A percentile compares a stretch with the other conserved stretches of the same genome.
Evolutionary conservation across 116 monocot species (phyloP).

Genomic region (Trichopus zeylanicus): DNA sequence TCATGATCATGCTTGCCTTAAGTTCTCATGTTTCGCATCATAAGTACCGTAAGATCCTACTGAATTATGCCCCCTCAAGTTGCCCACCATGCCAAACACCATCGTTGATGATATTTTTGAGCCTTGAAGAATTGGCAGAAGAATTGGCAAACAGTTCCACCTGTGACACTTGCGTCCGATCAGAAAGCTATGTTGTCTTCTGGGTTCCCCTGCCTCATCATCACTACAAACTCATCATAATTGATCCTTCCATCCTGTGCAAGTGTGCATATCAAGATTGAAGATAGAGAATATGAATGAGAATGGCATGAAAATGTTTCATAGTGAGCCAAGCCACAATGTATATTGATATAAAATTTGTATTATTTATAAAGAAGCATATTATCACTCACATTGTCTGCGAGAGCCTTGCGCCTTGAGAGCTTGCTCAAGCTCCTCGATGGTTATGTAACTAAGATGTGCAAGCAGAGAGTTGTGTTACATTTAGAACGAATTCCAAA

Average conservation of each 20-base stretch:
- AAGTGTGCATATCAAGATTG: no score
- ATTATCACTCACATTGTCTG: slow-evolving; percentile 66
- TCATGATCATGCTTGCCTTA: neutral
- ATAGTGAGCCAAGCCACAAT: no score
- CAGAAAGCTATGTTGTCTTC: slow-evolving; percentile 39
- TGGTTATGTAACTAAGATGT: slow-evolving; percentile 68
- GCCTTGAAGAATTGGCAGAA: no score
- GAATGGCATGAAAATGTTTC: no score
- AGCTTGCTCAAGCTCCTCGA: slow-evolving; percentile 96
- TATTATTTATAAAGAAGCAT: no score
- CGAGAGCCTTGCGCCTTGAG: slow-evolving; percentile 69
- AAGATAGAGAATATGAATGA: no score
- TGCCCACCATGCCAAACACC: neutral
- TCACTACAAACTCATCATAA: slow-evolving; percentile 82
- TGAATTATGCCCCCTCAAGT: neutral
- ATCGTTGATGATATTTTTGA: neutral
- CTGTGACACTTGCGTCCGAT: neutral
- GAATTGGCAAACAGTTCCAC: neutral
- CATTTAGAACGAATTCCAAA: no score
- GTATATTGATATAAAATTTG: no score
- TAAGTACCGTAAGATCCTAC: neutral
- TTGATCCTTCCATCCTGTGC: slow-evolving; percentile 80
- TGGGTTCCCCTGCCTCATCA: slow-evolving; percentile 89
- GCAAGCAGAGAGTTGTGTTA: neutral
- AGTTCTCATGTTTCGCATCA: neutral